Conservation (phyloP, 768 basidiomycete genomes). For the Rhizopogon vesiculosus region DNA sequence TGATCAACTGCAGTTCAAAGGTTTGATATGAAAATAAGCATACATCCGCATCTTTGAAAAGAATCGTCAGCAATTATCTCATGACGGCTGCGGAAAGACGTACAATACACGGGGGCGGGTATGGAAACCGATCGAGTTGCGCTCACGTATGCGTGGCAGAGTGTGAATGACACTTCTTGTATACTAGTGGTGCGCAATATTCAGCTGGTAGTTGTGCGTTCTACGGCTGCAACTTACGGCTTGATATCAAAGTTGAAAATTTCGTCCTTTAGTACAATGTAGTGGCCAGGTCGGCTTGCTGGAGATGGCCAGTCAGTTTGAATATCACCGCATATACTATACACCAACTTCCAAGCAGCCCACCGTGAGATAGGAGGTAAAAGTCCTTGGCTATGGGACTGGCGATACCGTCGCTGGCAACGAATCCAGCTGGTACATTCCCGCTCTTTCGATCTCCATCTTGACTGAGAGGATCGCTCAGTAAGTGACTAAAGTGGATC, state of each 20-base stretch:
- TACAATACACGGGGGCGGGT: conserved; percentile 61
- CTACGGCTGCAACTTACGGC: conserved; percentile 18
- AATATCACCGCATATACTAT: not conserved
- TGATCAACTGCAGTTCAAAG: not conserved
- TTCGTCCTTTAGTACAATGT: conserved; percentile 44
- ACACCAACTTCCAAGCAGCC: conserved; percentile 45
- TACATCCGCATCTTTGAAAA: conserved; percentile 52
- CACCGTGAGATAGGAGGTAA: conserved; percentile 53
- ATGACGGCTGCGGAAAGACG: conserved; percentile 13
- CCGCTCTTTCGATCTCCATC: conserved; percentile 35
- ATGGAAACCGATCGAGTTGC: conserved; percentile 56
- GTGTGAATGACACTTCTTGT: conserved; percentile 42
- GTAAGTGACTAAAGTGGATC: not conserved
- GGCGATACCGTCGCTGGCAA: conserved; percentile 42
- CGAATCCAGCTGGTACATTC: conserved; percentile 49
- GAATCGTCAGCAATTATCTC: not conserved
- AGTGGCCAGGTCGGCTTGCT: conserved; percentile 58
- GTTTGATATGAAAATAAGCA: conserved; percentile 7
- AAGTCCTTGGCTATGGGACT: conserved; percentile 46
- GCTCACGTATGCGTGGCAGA: conserved; percentile 52
- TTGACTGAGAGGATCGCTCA: conserved; percentile 7
- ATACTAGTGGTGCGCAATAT: conserved; percentile 26
- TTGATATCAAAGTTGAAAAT: conserved; percentile 22
- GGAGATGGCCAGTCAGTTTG: not conserved
- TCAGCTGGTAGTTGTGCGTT: not conserved